Base-by-base conservation (phyloP, 495 filamentous ascomycete genomes). In the Penicillium riverlandense region DNA sequence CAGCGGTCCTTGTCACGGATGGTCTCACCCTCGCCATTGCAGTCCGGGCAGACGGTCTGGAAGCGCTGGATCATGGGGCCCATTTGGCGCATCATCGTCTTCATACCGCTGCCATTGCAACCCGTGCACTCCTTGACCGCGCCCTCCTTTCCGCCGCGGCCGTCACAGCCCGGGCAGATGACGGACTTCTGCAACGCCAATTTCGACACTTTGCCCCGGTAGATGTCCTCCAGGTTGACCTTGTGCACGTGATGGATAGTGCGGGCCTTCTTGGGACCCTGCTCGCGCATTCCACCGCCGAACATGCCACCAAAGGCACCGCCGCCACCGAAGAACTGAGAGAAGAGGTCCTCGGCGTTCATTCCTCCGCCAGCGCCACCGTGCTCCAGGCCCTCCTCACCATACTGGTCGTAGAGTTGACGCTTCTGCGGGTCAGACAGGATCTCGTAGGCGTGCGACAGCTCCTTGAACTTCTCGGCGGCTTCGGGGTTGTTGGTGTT, bases 41-140 rank as follows among this genome's bases (percentile, higher is more conserved):
- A 99, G 67, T 99, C 92, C 29, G 90, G 87, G 80, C 92, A 99
- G 48, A 96, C 89, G 13, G 94, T 97, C 78, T 97, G 94, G 80
- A 97, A 97, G 40, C 92, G 86, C 71, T 97, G 94, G 59, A 97
- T 97, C 92, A 99, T 99, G 41, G 92, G 92, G 40, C 94, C 92
- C 90, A 97, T 97, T 75, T 97, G 94, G 56, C 92, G 86, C 92
- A 97, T 96, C 91, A 99, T 97, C 14, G 86, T 96, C 83, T 97
- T 97, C 87, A 95, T 94, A 68, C 92, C 94, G 48, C 82, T 77
- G 55, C 92, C 92, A 48, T 94, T 88, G 66, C 92, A 99, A 49
- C 85, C 84, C 28, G 79, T 59, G 72, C 92, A 99, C 50, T 84
- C 85, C 71, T 86, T 88, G 54, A 97, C 91, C 11, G 94, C 86